These are phyloP conservation scores for Amaranthus tricolor DNA, from an alignment of 179 eudicot species.

Conservation along the genomic window DNA sequence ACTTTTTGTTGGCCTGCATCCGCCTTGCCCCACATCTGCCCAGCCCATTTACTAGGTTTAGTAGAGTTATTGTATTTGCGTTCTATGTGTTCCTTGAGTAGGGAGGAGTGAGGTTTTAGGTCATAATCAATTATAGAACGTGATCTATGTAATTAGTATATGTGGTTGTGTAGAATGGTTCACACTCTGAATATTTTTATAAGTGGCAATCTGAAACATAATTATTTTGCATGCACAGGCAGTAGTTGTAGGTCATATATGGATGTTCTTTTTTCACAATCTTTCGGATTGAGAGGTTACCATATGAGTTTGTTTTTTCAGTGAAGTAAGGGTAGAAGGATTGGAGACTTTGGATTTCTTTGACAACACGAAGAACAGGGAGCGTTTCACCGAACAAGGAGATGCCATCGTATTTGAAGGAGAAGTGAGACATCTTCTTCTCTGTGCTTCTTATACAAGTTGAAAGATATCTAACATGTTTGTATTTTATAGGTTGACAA, in stretches of 20 bases:
- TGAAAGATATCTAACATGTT: slow-evolving; percentile 7
- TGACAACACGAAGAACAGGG: slow-evolving; percentile 72
- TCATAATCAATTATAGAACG: neutral
- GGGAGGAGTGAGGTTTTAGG: neutral
- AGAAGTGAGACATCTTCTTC: slow-evolving; percentile 51
- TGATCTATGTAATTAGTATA: neutral
- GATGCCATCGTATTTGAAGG: slow-evolving; percentile 95
- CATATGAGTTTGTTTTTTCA: slow-evolving; percentile 32
- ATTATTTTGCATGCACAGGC: neutral
- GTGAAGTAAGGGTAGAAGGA: slow-evolving; percentile 99
- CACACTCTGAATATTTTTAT: neutral
- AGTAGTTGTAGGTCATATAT: neutral
- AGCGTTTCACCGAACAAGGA: slow-evolving; percentile 93
- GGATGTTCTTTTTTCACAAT: neutral
- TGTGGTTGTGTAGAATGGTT: neutral
- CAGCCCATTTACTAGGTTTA: too few relatives aligned
- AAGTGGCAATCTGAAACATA: neutral
- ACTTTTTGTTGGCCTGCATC: too few relatives aligned
- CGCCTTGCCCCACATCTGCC: too few relatives aligned
- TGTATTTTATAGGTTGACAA: slow-evolving; percentile 66
- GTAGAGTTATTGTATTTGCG: neutral
- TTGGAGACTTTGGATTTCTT: slow-evolving; percentile 88
- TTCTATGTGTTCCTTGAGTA: neutral
- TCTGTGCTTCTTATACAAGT: slow-evolving; percentile 12
- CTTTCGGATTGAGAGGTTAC: neutral